Evolutionary conservation across 805 yeast genomes (phyloP).

Genomic region (Monosporozyma aerobia): DNA sequence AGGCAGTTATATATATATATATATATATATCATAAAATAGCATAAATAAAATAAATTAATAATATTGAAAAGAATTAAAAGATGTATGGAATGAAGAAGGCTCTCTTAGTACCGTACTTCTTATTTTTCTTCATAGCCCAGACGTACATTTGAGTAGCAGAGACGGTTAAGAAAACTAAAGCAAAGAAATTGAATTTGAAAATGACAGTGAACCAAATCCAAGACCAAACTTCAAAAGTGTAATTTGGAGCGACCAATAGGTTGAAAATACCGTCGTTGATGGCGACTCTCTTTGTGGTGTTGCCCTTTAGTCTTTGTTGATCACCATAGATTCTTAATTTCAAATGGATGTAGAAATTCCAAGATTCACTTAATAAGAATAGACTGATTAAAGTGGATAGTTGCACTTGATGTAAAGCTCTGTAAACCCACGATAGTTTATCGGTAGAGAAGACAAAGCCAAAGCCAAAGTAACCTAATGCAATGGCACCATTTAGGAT

Average conservation of each 20-base stretch:
- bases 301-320: constrained; percentile 29
- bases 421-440: constrained; percentile 12
- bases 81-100: constrained; percentile 70
- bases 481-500: constrained; percentile 63
- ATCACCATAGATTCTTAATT: constrained; percentile 45
- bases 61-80: constrained; percentile 32
- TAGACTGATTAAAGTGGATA: constrained; percentile 31
- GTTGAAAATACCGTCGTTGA: constrained; percentile 77
- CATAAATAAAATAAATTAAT: neutral
- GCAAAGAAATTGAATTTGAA: constrained; percentile 68
- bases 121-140: constrained; percentile 89
- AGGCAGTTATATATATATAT: neutral
- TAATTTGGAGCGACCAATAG: constrained; percentile 89
- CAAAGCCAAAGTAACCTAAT: constrained; percentile 41
- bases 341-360: constrained; percentile 63
- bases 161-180: constrained; percentile 58
- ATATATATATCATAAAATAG: neutral
- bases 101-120: constrained; percentile 70
- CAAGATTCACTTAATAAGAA: constrained; percentile 59
- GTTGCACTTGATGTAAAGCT: constrained; percentile 11
- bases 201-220: constrained; percentile 63
- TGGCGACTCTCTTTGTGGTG: constrained; percentile 29
- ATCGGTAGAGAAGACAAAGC: constrained; percentile 29
- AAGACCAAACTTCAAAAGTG: constrained; percentile 72
- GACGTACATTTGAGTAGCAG: constrained; percentile 72